Evolutionary conservation across 2,329 filamentous ascomycete genomes (phyloP), one percentile per base, ranked within the genome.

Genomic region (Albifimbria verrucaria): DNA sequence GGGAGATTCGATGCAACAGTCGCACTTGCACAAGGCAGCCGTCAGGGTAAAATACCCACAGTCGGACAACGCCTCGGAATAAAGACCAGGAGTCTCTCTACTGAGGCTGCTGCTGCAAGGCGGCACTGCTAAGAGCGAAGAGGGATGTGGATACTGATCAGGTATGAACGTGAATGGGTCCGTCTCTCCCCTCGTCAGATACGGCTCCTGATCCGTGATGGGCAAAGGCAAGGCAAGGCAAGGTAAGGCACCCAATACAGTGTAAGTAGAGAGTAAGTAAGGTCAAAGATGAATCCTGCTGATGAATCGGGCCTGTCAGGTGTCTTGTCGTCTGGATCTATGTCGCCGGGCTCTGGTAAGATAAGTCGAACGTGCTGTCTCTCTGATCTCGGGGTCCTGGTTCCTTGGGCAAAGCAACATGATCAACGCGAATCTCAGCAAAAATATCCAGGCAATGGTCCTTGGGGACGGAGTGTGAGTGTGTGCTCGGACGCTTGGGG

Each of bases 381-480:
- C 32, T 39, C 18, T 12, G 12, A 12, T 52, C 22, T 46, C 39
- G 15, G 44, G 23, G 44, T 52, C 23, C 23, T 49, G 51, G 46
- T 32, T 54, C 47, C 48, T 50, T 39, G 52, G 42, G 54, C 52
- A 52, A 52, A 49, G 43, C 51, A 39, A 36, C 51, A 52, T 52
- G 46, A 53, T 76, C 66, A 39, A 39, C 12, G 4, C 15, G 32
- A 6, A 39, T 39, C 18, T n/a, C 32, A 7, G 32, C 32, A 12
- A n/a, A 39, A 17, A n/a, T 39, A 12, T n/a, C 12, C 12, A 7
- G 32, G 32, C 18, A 12, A 39, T 17, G 32, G 32, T 39, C 32
- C n/a, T n/a, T n/a, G n/a, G n/a, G n/a, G n/a, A n/a, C n/a, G n/a
- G n/a, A n/a, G n/a, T n/a, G n/a, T n/a, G n/a, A n/a, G n/a, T n/a